Base-by-base conservation (phyloP, 768 basidiomycete genomes). In the Lactarius vividus region DNA sequence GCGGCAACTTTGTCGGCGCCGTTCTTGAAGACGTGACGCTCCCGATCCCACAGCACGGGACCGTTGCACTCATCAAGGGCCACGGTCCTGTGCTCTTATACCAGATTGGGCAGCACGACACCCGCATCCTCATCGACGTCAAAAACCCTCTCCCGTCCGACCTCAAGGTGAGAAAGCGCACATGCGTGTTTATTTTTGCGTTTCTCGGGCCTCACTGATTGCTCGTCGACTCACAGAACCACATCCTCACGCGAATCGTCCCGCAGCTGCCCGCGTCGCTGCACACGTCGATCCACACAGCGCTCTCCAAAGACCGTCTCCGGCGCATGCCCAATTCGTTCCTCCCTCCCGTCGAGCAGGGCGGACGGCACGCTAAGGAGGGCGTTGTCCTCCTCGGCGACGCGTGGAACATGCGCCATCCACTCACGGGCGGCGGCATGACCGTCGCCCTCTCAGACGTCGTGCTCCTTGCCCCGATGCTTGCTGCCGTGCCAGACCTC, bases 341-440 rank as follows among this genome's bases (percentile, higher is more conserved):
- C 81, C 83, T 99, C 1, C 92, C 97, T 0, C 78, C 95, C 0
- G 80, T 88, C 3, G 79, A 86, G 65, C 96, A 96, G 73, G 78
- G 80, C 11, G 77, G 64, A 2, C 67, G 67, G 68, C 75, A 71
- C 63, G 77, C 74, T 7, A 89, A 85, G 68, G 82, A 87, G 57
- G 92, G 93, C 29, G 86, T 86, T 11, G 78, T 99, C 64, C 85
- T 98, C 67, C 80, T 97, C 39, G 97, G 97, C 1, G 97, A 98
- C 74, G 88, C 96, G 2, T 96, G 94, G 90, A 99, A 98, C 74
- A 98, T 98, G 96, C 91, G 97, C 0, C 97, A 99, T 76, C 97
- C 97, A 2, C 82, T 99, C 26, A 99, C 97, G 0, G 97, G 97
- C 6, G 94, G 95, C 13, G 97, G 97, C 6, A 99, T 99, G 97